Evolutionary conservation across 441 rosid species (phyloP), one percentile per base, ranked within the genome.

Genomic region (Viola pubescens): DNA sequence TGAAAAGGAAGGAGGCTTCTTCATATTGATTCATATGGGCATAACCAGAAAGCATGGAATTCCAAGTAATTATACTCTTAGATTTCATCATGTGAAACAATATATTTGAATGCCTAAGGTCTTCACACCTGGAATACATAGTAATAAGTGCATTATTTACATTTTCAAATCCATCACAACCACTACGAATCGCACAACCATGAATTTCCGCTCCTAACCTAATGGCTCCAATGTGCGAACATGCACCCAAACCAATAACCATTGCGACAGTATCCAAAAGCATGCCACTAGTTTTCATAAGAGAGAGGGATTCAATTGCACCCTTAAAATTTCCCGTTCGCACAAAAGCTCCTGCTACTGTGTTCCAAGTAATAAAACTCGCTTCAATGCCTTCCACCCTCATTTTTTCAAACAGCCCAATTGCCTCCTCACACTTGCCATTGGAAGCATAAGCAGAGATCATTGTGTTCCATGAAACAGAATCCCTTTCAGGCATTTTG

Each of bases 401-500:
- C 91, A 85, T 85, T 65, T 70, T 52, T 26, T 77, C 79, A 55
- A 85, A 89, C 43, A 87, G 67, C 60, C 75, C 73, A 66, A 85
- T 68, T 9, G 97, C 89, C 71, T 85, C 78, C 61, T 65, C 59
- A 92, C 92, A 85, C 87, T 74, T 67, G 48, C 87, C 81, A 66
- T 72, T 74, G 3, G 79, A 78, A 4, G 92, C 87, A 77, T 85
- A 89, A 66, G 69, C 74, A 66, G 75, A 69, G 52, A 89, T 78
- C 49, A 87, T 74, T 3, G 94, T 66, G 50, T 85, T 87, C 97
- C 97, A 89, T 41, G 95, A 82, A 41, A 87, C 82, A 55, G 58
- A 70, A 77, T 89, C 95, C 68, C 79, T 83, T 58, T 81, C 78
- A 0, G 64, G 65, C 87, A 89, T 89, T 12, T 71, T 62, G 57